phyloP scores from a whole-genome alignment of 2,329 filamentous ascomycete species.

The Claviceps spartinae region DNA sequence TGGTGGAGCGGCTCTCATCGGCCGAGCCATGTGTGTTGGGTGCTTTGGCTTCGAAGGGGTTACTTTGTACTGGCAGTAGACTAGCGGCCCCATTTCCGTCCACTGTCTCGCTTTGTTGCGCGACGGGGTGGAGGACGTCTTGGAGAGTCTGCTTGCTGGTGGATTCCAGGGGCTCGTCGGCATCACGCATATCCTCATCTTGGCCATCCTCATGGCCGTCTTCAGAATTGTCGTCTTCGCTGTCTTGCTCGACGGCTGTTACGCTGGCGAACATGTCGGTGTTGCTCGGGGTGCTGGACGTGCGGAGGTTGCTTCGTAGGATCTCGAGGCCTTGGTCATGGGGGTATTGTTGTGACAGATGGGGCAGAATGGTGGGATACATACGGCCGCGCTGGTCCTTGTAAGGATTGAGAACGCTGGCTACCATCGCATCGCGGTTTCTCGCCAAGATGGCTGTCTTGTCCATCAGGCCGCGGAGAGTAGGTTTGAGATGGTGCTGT shows the following conservation, averaged over 20 bases:
- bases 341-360: constrained; percentile 55
- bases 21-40: background rate
- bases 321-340: constrained; percentile 56
- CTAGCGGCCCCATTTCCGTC: constrained; percentile 13
- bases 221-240: constrained; percentile 17
- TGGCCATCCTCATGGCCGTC: constrained; percentile 6
- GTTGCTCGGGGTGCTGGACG: constrained; percentile 15
- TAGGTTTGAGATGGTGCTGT: constrained; percentile 53
- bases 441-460: constrained; percentile 62
- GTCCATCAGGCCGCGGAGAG: constrained; percentile 62
- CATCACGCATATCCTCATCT: constrained; percentile 10
- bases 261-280: constrained; percentile 16
- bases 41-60: constrained; percentile 22
- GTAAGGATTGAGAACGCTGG: constrained; percentile 70
- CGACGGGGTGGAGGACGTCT: constrained; percentile 9
- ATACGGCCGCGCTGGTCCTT: constrained; percentile 48
- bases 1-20: constrained; percentile 4
- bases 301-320: constrained; percentile 46
- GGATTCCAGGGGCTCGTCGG: background rate
- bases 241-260: constrained; percentile 26
- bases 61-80: constrained; percentile 18
- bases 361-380: constrained; percentile 65
- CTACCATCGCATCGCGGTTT: constrained; percentile 59
- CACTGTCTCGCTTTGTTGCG: constrained; percentile 8
- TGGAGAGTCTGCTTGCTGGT: background rate